A percentile compares a stretch with the other conserved stretches of the same genome.
Conservation (phyloP, 306 rosid genomes). For the Sesbania bispinosa region DNA sequence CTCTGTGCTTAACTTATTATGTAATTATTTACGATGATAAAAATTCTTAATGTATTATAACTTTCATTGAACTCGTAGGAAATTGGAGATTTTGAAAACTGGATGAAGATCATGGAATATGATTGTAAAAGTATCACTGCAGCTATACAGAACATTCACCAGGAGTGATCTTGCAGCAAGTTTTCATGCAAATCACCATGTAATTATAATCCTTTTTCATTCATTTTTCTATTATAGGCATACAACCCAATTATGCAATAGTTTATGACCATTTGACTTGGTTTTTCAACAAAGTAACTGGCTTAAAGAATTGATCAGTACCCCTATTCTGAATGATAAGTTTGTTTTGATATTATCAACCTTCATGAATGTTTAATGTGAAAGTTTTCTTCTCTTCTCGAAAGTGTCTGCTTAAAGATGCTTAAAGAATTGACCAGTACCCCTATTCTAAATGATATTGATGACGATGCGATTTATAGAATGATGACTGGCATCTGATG, state of each 20-base stretch:
- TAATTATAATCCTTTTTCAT: slow-evolving; percentile 12
- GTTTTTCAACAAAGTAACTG: not conserved
- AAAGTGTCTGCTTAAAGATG: no score
- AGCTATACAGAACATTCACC: slow-evolving; percentile 61
- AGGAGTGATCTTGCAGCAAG: slow-evolving; percentile 37
- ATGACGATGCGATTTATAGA: no score
- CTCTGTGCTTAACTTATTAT: not conserved
- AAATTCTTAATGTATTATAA: not conserved
- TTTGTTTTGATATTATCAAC: not conserved
- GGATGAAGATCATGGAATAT: slow-evolving; percentile 64
- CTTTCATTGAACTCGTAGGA: slow-evolving; percentile 40
- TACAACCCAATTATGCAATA: not conserved
- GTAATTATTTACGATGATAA: not conserved
- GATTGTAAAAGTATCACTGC: slow-evolving; percentile 61
- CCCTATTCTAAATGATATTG: slow-evolving; percentile 10
- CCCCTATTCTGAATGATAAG: slow-evolving; percentile 2
- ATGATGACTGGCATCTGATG: no score
- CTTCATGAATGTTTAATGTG: not conserved
- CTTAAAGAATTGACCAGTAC: not conserved
- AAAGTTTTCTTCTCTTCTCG: not conserved
- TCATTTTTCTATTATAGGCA: slow-evolving; percentile 3
- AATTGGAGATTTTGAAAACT: slow-evolving; percentile 71
- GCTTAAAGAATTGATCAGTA: not conserved
- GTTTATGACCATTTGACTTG: not conserved
- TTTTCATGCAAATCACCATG: slow-evolving; percentile 20